Percentiles rank a stretch among this genome's conserved stretches.
Evolutionary conservation across 306 rosid species (phyloP).

Genomic region (Mimosa pudica): DNA sequence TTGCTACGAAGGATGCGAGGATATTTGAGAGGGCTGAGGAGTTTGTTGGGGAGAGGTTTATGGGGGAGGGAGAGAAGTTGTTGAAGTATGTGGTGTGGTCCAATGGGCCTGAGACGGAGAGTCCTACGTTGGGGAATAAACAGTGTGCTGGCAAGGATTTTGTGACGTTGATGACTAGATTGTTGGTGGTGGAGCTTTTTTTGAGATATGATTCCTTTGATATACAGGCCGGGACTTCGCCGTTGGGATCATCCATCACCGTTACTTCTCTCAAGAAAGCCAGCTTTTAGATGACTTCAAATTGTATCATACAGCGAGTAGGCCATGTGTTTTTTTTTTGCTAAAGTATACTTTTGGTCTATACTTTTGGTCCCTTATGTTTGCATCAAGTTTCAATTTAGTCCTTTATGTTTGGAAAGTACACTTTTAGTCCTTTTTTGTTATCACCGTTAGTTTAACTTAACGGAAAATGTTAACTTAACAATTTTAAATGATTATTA

Average conservation of each 20-base stretch:
- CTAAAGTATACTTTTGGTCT: too few relatives aligned
- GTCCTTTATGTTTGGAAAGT: too few relatives aligned
- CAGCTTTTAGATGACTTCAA: constrained; percentile 32
- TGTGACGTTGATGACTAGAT: constrained; percentile 55
- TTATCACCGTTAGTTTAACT: too few relatives aligned
- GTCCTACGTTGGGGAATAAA: constrained; percentile 57
- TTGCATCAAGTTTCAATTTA: too few relatives aligned
- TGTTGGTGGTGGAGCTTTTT: constrained; percentile 73
- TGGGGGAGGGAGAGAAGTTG: constrained; percentile 81
- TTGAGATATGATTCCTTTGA: constrained; percentile 75
- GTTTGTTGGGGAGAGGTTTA: constrained; percentile 73
- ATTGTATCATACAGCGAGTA: not conserved
- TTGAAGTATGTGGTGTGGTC: constrained; percentile 87
- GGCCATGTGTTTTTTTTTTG: not conserved
- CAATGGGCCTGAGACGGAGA: constrained; percentile 77
- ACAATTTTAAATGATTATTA: too few relatives aligned
- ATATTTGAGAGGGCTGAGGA: constrained; percentile 66
- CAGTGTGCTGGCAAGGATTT: constrained; percentile 92
- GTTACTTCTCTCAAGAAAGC: constrained; percentile 74
- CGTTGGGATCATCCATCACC: constrained; percentile 64
- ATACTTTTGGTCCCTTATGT: too few relatives aligned
- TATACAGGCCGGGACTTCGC: constrained; percentile 46
- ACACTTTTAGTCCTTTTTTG: too few relatives aligned
- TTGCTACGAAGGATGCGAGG: constrained; percentile 80
- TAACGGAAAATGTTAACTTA: too few relatives aligned